phyloP scores from a whole-genome alignment of 768 basidiomycete genomes.

The Lepiota brunneoincarnata region DNA sequence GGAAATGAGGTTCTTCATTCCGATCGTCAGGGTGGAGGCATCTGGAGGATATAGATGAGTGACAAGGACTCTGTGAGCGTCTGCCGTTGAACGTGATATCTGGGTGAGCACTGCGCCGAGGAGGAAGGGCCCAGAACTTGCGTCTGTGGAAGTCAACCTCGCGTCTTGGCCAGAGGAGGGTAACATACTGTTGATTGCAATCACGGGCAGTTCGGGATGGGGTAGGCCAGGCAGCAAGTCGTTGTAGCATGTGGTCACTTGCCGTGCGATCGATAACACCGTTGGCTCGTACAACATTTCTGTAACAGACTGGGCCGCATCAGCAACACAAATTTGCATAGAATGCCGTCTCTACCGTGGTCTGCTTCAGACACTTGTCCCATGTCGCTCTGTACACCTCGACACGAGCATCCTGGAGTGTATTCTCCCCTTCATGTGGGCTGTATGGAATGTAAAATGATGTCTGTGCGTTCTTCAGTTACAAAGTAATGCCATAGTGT shows the following conservation, averaged over 20 bases:
- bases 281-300: conserved; percentile 47
- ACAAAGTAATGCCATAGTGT: too few species aligned
- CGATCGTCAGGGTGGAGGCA: conserved; percentile 45
- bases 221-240: conserved; percentile 54
- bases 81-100: conserved; percentile 34
- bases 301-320: conserved; percentile 38
- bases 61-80: conserved; percentile 1
- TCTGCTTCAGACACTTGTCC: conserved; percentile 52
- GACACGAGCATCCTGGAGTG: conserved; percentile 29
- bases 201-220: conserved; percentile 56
- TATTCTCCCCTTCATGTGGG: neutral
- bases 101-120: conserved; percentile 46
- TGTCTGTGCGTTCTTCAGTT: neutral
- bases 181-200: conserved; percentile 52
- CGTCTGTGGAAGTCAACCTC: neutral
- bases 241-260: conserved; percentile 43
- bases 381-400: conserved; percentile 56
- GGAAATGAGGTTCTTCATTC: conserved; percentile 54
- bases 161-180: neutral
- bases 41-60: conserved; percentile 58
- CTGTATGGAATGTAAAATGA: conserved; percentile 11
- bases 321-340: neutral
- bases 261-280: conserved; percentile 38
- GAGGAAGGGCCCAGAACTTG: conserved; percentile 36
- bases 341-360: conserved; percentile 41